Base-by-base conservation (phyloP, 2,329 filamentous ascomycete species). In the Aspergillus pseudoglaucus region DNA sequence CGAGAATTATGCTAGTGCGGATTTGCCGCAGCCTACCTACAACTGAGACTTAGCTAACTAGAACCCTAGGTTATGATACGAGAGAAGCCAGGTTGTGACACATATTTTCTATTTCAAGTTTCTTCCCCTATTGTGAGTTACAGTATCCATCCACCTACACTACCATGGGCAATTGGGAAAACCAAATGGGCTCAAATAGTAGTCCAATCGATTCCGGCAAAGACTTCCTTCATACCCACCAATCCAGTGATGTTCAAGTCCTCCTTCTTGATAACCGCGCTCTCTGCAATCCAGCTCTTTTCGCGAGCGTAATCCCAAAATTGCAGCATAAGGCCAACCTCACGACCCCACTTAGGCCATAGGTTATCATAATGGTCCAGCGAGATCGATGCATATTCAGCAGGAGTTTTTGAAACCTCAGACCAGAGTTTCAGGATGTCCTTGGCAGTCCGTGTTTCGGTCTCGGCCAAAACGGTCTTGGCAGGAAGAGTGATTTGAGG, bases 341-440 rank as follows among this genome's bases (percentile, higher is more conserved):
- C 51, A 20, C 53, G 47, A 3, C 59, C 65, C 57, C 58, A 64
- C 8, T 42, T 52, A 0, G 63, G 60, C 60, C 61, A 70, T 32
- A 70, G 33, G 4, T 22, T 45, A 33, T 57, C 46, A 50, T 59
- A 69, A 2, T 61, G 54, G n/a, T 60, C 51, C 30, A 60, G 46
- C 3, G 48, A 40, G 2, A 62, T 49, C 43, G 59, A 46, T 3
- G 69, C 42, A 46, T 60, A 67, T 14, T 53, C 49, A 1, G 43
- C 45, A 9, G 32, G 47, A 1, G 43, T 23, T 40, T 15, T 40
- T 10, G 33, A 30, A 6, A 45, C 23, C 41, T 47, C 25, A 10
- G 46, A 44, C 41, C 32, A 47, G 3, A 38, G 9, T n/a, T 39
- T 18, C 10, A 47, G 5, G 4, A 44, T 47, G 12, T 39, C 20